A percentile compares a stretch with the other conserved stretches of the same genome.
These are phyloP conservation scores for Jimgerdemannia flammicorona DNA, from an alignment of 192 early-diverging fungal species.

Conservation along the genomic window DNA sequence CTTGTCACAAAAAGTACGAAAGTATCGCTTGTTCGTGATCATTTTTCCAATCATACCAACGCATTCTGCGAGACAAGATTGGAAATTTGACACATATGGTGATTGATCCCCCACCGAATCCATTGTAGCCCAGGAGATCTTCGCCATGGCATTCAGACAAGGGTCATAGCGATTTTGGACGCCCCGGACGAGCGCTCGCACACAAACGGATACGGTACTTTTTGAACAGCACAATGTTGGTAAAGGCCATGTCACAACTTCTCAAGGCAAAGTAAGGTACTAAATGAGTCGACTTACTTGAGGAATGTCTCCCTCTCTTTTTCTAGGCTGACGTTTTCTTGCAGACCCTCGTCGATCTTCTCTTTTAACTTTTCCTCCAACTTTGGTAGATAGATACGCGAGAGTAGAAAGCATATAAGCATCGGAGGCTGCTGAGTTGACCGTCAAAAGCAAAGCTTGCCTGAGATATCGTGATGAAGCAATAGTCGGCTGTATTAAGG, in stretches of 20 bases:
- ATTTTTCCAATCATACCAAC: conserved; percentile 55
- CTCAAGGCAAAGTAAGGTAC: conserved; percentile 2
- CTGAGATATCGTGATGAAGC: conserved; percentile 74
- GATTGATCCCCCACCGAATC: conserved; percentile 95
- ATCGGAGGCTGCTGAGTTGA: not conserved
- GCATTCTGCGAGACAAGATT: conserved; percentile 48
- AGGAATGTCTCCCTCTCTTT: conserved; percentile 78
- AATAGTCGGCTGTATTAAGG: conserved; percentile 96
- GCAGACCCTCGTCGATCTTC: conserved; percentile 67
- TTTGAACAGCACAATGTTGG: not conserved
- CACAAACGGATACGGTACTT: conserved; percentile 58
- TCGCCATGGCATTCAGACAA: conserved; percentile 67
- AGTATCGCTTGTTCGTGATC: conserved; percentile 73
- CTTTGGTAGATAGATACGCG: conserved; percentile 30
- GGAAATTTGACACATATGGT: conserved; percentile 71
- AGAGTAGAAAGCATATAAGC: not conserved
- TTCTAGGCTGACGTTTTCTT: conserved; percentile 67
- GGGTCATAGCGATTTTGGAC: conserved; percentile 68
- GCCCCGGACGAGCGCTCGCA: conserved; percentile 63
- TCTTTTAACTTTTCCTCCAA: conserved; percentile 90
- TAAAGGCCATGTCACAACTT: conserved; percentile 1
- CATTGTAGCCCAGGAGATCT: conserved; percentile 75
- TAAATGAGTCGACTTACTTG: conserved; percentile 42
- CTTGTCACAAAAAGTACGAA: conserved; percentile 88
- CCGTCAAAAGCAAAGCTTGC: conserved; percentile 23